These are phyloP conservation scores for Gossypium mustelinum DNA, from an alignment of 345 rosid genomes.

Conservation along the genomic window DNA sequence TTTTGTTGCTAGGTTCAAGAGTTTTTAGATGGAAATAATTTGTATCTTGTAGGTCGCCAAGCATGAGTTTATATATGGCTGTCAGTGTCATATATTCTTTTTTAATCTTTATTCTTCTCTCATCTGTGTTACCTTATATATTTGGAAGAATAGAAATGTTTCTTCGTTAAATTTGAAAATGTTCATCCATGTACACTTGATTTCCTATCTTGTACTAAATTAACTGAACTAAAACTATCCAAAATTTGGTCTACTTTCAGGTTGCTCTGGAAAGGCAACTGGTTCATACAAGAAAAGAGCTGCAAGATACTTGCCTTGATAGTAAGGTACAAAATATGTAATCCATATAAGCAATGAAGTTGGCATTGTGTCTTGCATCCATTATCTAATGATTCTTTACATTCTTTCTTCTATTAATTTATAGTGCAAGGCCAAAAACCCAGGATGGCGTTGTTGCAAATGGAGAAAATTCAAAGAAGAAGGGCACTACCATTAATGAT, in stretches of 20 bases:
- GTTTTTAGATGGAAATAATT: neutral
- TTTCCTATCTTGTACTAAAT: neutral
- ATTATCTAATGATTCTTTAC: neutral
- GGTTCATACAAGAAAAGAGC: constrained; percentile 96
- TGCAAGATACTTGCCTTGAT: constrained; percentile 85
- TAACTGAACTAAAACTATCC: constrained; percentile 7
- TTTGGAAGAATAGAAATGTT: neutral
- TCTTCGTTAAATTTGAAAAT: neutral
- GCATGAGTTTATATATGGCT: neutral
- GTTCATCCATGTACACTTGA: neutral
- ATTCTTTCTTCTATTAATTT: constrained; percentile 5
- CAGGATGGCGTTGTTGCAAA: constrained; percentile 39
- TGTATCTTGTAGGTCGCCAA: neutral
- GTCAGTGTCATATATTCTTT: neutral
- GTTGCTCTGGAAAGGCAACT: constrained; percentile 90
- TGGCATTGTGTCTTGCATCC: neutral
- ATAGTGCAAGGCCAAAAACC: constrained; percentile 72
- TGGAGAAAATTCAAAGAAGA: constrained; percentile 66
- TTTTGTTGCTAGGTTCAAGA: neutral
- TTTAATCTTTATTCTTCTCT: neutral
- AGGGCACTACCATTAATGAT: constrained; percentile 61
- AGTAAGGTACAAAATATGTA: constrained; percentile 53
- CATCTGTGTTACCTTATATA: constrained; percentile 1
- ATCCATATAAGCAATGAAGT: constrained; percentile 8
- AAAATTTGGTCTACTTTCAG: constrained; percentile 43